These are phyloP conservation scores for Cicer judaicum DNA, from an alignment of 306 rosid species.

Conservation along the genomic window DNA sequence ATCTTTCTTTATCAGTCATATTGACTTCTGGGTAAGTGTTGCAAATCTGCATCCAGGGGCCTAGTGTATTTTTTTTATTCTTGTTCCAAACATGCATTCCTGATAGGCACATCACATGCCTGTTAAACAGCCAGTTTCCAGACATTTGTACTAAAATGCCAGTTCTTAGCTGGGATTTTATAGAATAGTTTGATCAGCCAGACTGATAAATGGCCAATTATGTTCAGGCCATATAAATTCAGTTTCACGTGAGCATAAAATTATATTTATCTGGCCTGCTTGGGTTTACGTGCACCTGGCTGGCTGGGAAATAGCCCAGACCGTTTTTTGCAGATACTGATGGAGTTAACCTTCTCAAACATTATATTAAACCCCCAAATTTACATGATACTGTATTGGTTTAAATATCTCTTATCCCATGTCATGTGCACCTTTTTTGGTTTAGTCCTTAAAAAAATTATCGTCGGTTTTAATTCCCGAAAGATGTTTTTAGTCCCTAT, in stretches of 20 bases:
- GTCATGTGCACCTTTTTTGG: background rate
- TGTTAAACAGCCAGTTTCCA: background rate
- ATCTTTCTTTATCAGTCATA: constrained; percentile 81
- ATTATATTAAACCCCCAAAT: constrained; percentile 20
- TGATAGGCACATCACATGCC: background rate
- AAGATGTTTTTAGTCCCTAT: constrained; percentile 10
- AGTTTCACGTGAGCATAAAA: constrained; percentile 26
- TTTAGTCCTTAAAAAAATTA: background rate
- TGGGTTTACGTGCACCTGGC: constrained; percentile 16
- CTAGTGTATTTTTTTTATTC: constrained; percentile 23
- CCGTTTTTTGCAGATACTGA: constrained; percentile 9
- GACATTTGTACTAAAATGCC: constrained; percentile 5
- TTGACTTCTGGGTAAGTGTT: constrained; percentile 87
- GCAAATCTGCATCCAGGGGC: constrained; percentile 14
- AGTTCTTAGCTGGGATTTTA: background rate
- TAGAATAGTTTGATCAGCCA: background rate
- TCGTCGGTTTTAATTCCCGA: background rate
- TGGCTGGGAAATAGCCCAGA: background rate
- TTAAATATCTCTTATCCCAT: background rate
- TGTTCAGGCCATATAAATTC: constrained; percentile 2
- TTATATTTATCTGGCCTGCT: background rate
- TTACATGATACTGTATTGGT: background rate
- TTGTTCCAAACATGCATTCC: constrained; percentile 35
- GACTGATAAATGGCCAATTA: constrained; percentile 11
- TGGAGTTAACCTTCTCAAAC: constrained; percentile 12